These are phyloP conservation scores for Exsudoporus floridanus DNA, from an alignment of 1,284 basidiomycete species.

Conservation along the genomic window DNA sequence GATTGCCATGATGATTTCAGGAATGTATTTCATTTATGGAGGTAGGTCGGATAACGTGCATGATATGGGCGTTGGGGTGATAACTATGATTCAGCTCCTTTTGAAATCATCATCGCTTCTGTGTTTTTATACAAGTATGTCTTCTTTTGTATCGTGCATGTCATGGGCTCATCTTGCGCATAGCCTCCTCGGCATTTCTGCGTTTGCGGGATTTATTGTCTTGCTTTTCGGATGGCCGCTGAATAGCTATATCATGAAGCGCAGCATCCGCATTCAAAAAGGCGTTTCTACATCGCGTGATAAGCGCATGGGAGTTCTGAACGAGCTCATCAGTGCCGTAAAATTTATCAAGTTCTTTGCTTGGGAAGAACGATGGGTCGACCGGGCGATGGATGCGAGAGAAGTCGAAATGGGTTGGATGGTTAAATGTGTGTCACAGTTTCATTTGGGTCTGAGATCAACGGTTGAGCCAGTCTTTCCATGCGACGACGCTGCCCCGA, in stretches of 20 bases:
- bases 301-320: conserved; percentile 81
- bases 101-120: conserved; percentile 78
- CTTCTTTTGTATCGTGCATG: neutral
- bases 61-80: neutral
- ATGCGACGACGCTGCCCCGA: neutral
- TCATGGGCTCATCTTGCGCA: neutral
- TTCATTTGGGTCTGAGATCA: neutral
- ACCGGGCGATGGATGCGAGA: conserved; percentile 55
- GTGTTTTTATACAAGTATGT: conserved; percentile 78
- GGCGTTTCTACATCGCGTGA: conserved; percentile 74
- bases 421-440: conserved; percentile 50
- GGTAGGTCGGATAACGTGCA: conserved; percentile 36
- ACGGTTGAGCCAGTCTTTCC: neutral
- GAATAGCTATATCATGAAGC: conserved; percentile 62
- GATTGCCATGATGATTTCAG: conserved; percentile 51
- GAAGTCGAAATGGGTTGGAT: conserved; percentile 69
- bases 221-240: conserved; percentile 73
- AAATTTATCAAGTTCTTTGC: conserved; percentile 89
- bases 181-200: conserved; percentile 80
- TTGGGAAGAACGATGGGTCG: conserved; percentile 78
- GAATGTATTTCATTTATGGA: conserved; percentile 64
- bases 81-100: conserved; percentile 49
- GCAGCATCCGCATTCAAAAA: conserved; percentile 71
- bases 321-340: conserved; percentile 78
- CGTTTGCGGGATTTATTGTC: conserved; percentile 84